Percentiles rank a stretch among this genome's conserved stretches.
Conservation (phyloP, 2,329 filamentous ascomycete genomes). For the Monilinia laxa region DNA sequence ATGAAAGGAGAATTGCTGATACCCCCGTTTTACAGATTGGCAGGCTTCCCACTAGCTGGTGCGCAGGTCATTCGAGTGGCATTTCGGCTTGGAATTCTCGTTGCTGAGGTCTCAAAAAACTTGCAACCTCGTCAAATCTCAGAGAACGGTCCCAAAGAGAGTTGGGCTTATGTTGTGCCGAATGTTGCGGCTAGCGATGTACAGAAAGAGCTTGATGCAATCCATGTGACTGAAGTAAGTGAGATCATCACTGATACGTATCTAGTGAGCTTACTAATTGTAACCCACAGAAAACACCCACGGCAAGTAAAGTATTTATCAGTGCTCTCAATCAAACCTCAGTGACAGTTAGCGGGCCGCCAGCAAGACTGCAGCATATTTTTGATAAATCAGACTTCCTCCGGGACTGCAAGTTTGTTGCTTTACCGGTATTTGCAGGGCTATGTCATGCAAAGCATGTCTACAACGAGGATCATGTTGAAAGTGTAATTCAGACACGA, state of each 20-base stretch:
- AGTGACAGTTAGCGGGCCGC: slow-evolving; percentile 10
- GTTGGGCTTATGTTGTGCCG: slow-evolving; percentile 47
- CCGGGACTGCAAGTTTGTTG: slow-evolving; percentile 32
- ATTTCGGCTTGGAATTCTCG: slow-evolving; percentile 49
- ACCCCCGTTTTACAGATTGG: slow-evolving; percentile 39
- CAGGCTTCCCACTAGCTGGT: slow-evolving; percentile 45
- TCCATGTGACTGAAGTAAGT: slow-evolving; percentile 35
- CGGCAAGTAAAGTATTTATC: slow-evolving; percentile 23
- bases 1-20: not conserved
- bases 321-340: not conserved
- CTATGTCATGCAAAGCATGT: slow-evolving; percentile 47
- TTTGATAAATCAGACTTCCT: not conserved
- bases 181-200: slow-evolving; percentile 39
- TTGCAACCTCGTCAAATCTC: slow-evolving; percentile 43
- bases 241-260: not conserved
- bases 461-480: slow-evolving; percentile 40
- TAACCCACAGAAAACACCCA: not conserved
- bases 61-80: slow-evolving; percentile 46
- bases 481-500: slow-evolving; percentile 33
- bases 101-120: slow-evolving; percentile 46
- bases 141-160: slow-evolving; percentile 33
- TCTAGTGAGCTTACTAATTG: not conserved
- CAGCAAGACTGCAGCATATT: slow-evolving; percentile 17
- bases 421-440: slow-evolving; percentile 43
- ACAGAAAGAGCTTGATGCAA: slow-evolving; percentile 44